Percentiles rank a stretch among this genome's conserved stretches.
Evolutionary conservation across 208 protist species (phyloP).

Genomic region (Trichomonas gallinae): DNA sequence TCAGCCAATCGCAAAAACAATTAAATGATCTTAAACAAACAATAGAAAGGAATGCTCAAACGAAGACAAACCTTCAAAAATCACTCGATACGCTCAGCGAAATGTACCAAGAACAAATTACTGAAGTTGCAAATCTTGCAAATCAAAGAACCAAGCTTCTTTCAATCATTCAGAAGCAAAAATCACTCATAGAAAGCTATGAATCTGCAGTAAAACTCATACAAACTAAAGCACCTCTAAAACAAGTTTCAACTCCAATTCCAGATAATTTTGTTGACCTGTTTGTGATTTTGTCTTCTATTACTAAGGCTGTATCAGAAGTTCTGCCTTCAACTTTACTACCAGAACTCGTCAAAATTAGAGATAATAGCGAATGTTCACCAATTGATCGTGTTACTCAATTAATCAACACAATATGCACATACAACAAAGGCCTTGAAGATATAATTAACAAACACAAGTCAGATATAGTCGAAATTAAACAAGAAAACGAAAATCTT

Average conservation of each 20-base stretch:
- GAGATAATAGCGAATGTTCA: neutral
- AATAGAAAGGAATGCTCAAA: neutral
- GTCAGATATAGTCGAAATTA: neutral
- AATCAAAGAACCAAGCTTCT: neutral
- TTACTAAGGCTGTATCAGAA: neutral
- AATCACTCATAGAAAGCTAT: neutral
- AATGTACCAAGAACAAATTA: neutral
- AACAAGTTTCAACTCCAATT: neutral
- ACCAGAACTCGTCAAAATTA: neutral
- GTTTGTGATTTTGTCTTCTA: neutral
- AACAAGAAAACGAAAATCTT: neutral
- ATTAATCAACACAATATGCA: neutral
- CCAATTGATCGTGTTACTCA: neutral
- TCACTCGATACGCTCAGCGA: neutral
- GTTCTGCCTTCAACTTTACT: neutral
- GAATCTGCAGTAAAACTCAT: neutral
- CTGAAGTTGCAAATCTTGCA: neutral
- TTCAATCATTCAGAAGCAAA: neutral
- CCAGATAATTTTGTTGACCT: neutral
- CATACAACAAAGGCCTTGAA: neutral
- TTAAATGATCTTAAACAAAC: neutral
- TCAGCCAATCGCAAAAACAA: neutral
- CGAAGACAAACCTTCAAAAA: neutral
- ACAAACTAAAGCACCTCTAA: neutral
- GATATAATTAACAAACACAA: neutral